Percentiles rank a stretch among this genome's conserved stretches.
These are phyloP conservation scores for Furcasterigmium sp. DNA, from an alignment of 2,329 filamentous ascomycete genomes.

Conservation along the genomic window DNA sequence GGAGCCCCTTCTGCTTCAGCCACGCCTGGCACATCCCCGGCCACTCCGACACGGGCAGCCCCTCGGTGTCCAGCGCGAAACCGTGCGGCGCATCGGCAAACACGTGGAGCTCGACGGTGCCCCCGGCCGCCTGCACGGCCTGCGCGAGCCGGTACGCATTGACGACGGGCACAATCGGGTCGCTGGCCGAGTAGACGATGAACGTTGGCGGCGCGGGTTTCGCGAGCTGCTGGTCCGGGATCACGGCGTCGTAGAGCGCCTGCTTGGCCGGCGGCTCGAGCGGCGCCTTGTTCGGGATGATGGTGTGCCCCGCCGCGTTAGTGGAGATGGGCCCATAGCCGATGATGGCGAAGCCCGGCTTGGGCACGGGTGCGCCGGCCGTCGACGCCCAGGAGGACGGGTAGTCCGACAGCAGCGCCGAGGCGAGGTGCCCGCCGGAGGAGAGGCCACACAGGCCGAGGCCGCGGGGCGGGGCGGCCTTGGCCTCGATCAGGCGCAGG, in stretches of 20 bases:
- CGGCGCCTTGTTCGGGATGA: slow-evolving; percentile 13
- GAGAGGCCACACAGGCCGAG: slow-evolving; percentile 14
- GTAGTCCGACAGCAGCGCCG: slow-evolving; percentile 14
- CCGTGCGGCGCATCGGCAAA: slow-evolving; percentile 15
- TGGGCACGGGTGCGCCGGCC: slow-evolving; percentile 8
- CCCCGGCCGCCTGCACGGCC: slow-evolving; percentile 8
- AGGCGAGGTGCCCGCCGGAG: slow-evolving; percentile 14
- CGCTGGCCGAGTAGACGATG: slow-evolving; percentile 14
- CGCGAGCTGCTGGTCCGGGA: slow-evolving; percentile 13
- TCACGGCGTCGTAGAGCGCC: slow-evolving; percentile 13
- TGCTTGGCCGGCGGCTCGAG: slow-evolving; percentile 16
- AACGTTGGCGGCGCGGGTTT: slow-evolving; percentile 14
- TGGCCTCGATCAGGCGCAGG: slow-evolving; percentile 9
- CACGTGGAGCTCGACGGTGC: slow-evolving; percentile 13
- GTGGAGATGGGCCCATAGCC: slow-evolving; percentile 18
- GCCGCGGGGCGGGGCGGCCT: neutral
- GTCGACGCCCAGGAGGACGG: slow-evolving; percentile 10
- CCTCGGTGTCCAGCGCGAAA: slow-evolving; percentile 13
- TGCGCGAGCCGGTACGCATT: slow-evolving; percentile 15
- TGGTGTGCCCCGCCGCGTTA: slow-evolving; percentile 13
- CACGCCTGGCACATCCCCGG: slow-evolving; percentile 12
- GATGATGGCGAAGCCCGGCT: slow-evolving; percentile 12
- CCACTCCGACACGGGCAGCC: slow-evolving; percentile 13
- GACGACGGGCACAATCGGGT: slow-evolving; percentile 13
- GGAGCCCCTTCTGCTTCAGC: slow-evolving; percentile 9